Percentiles rank a stretch among this genome's conserved stretches.
phyloP scores from a whole-genome alignment of 2,329 filamentous ascomycete genomes.

The Pseudocercospora macadamiae region DNA sequence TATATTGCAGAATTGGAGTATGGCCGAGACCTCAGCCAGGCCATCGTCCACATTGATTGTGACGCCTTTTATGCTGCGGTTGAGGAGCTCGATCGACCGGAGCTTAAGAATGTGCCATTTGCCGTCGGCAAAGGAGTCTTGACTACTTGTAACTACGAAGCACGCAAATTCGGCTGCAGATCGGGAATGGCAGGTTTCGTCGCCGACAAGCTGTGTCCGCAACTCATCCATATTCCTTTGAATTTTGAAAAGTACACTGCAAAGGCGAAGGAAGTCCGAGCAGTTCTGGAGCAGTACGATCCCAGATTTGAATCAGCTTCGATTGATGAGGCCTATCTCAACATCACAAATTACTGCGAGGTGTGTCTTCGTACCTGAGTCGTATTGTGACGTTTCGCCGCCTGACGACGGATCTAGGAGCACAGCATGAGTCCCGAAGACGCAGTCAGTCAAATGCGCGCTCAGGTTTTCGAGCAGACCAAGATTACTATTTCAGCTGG shows the following conservation, averaged over 20 bases:
- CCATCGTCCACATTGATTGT: constrained; percentile 90
- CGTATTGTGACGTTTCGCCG: no score
- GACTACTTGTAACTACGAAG: constrained; percentile 82
- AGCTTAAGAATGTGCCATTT: constrained; percentile 84
- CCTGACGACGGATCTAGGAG: constrained; percentile 41
- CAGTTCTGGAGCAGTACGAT: constrained; percentile 84
- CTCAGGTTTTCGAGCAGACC: constrained; percentile 73
- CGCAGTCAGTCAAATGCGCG: constrained; percentile 75
- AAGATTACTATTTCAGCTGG: constrained; percentile 90
- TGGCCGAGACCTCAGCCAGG: constrained; percentile 77
- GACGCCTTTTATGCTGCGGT: constrained; percentile 98
- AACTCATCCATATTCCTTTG: constrained; percentile 77
- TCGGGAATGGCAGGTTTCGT: constrained; percentile 97
- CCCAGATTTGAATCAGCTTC: constrained; percentile 89
- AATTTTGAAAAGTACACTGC: constrained; percentile 90
- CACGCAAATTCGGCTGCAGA: constrained; percentile 84
- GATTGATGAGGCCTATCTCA: constrained; percentile 95
- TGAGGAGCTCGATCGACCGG: constrained; percentile 73
- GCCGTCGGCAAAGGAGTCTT: constrained; percentile 78
- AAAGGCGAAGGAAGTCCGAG: constrained; percentile 85
- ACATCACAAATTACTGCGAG: constrained; percentile 83
- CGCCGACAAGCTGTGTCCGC: constrained; percentile 88
- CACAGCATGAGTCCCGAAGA: constrained; percentile 71
- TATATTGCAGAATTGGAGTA: constrained; percentile 79
- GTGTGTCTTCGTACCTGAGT: no score